Base-by-base conservation (phyloP, 768 basidiomycete genomes). In the Russula sp. region DNA sequence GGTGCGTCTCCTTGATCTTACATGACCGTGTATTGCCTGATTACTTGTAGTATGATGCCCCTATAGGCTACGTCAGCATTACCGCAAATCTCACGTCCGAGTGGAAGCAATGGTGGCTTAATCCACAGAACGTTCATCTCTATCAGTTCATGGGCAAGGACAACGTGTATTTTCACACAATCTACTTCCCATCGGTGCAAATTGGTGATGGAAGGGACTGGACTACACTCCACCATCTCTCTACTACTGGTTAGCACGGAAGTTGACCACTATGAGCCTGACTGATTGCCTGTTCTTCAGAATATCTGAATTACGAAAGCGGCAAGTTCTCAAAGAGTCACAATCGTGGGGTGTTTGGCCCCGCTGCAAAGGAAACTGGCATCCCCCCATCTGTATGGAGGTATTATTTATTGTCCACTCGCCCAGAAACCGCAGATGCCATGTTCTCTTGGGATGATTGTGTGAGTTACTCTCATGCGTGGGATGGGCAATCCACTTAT, bases 111-210 rank as follows among this genome's bases (percentile, higher is more conserved):
- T 99, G 97, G 97, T 99, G 97, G 97, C 86, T 90, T 72, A 89
- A 95, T 72, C 90, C 89, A 1, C 80, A 92, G 69, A 81, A 98
- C 70, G 94, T 99, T 63, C 81, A 84, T 69, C 79, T 98, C 57
- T 97, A 93, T 78, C 96, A 99, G 75, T 99, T 99, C 81, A 99
- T 99, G 97, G 97, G 97, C 73, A 99, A 99, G 78, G 96, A 98
- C 74, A 98, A 94, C 66, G 93, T 95, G 56, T 98, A 96, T 76
- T 99, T 99, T 84, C 97, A 99, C 75, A 93, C 93, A 0, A 85
- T 99, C 46, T 93, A 93, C 71, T 99, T 87, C 80, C 96, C 97
- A 32, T 88, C 92, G 4, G 86, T 94, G 62, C 84, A 92, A 71
- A 77, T 98, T 64, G 97, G 86, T 3, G 94, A 98, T 68, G 90